Evolutionary conservation across 2,329 filamentous ascomycete genomes (phyloP).

Genomic region (Whalleya microplaca): DNA sequence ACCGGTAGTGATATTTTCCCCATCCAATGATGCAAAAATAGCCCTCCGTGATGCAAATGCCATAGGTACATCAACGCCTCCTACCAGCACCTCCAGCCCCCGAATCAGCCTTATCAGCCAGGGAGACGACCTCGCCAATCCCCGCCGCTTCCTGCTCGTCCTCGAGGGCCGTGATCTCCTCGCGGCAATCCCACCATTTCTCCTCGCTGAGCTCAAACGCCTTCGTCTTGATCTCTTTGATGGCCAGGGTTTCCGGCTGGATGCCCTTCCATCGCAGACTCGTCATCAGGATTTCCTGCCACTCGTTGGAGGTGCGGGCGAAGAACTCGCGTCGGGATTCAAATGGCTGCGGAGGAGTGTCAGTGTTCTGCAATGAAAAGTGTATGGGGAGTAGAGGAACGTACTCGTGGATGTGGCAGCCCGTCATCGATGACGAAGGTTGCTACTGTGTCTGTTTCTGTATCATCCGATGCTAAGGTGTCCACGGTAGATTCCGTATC

Average conservation of each 20-base stretch:
- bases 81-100: slow-evolving; percentile 51
- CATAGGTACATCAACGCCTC: slow-evolving; percentile 34
- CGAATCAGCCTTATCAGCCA: slow-evolving; percentile 71
- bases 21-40: too few relatives aligned
- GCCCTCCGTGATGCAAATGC: too few relatives aligned
- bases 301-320: slow-evolving; percentile 80
- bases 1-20: too few relatives aligned
- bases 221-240: slow-evolving; percentile 92
- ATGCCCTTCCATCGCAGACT: slow-evolving; percentile 70
- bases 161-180: slow-evolving; percentile 89
- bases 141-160: slow-evolving; percentile 96
- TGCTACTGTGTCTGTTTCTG: slow-evolving; percentile 48
- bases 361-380: slow-evolving; percentile 1
- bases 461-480: slow-evolving; percentile 44
- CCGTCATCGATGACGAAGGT: slow-evolving; percentile 71
- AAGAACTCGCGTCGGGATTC: slow-evolving; percentile 93
- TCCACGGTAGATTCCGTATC: slow-evolving; percentile 42
- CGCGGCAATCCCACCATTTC: slow-evolving; percentile 98
- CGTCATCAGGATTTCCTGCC: slow-evolving; percentile 86
- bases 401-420: slow-evolving; percentile 69
- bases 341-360: slow-evolving; percentile 68
- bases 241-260: slow-evolving; percentile 67
- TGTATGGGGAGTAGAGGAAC: slow-evolving; percentile 21
- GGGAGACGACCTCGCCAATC: slow-evolving; percentile 90
- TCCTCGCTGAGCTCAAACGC: slow-evolving; percentile 91